Percentiles rank a stretch among this genome's conserved stretches.
Evolutionary conservation across 495 filamentous ascomycete species (phyloP).

Genomic region (Saxispiralis lemnorum): DNA sequence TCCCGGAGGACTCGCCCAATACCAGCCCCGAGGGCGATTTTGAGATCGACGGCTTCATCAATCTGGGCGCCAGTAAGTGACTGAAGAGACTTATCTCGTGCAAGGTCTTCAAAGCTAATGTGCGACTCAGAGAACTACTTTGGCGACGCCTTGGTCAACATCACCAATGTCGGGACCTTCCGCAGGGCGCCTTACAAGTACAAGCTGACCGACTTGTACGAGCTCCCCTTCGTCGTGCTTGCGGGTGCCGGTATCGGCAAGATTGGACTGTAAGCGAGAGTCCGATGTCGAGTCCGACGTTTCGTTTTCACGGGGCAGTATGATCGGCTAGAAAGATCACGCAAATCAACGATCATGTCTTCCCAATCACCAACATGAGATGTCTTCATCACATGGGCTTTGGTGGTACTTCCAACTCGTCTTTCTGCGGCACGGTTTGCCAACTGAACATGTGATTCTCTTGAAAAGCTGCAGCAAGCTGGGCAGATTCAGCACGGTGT

Average conservation of each 20-base stretch:
- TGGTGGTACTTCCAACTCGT: too few species aligned
- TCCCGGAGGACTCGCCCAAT: slow-evolving; percentile 28
- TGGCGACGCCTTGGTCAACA: slow-evolving; percentile 23
- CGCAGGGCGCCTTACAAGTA: slow-evolving; percentile 27
- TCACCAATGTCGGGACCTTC: slow-evolving; percentile 28
- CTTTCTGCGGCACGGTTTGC: too few species aligned
- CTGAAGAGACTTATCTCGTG: background rate
- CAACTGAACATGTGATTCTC: too few species aligned
- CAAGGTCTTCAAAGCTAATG: background rate
- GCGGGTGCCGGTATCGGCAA: slow-evolving; percentile 26
- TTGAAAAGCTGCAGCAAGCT: too few species aligned
- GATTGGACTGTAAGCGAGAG: slow-evolving; percentile 18
- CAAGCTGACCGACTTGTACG: slow-evolving; percentile 19
- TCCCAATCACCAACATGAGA: too few species aligned
- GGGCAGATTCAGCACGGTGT: too few species aligned
- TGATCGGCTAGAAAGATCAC: too few species aligned
- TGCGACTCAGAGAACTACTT: slow-evolving; percentile 26
- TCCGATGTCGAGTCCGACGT: too few species aligned
- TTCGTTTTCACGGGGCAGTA: too few species aligned
- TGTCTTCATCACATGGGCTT: too few species aligned
- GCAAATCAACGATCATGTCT: too few species aligned
- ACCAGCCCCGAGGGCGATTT: slow-evolving; percentile 24
- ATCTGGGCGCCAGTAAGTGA: slow-evolving; percentile 26
- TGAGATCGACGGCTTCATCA: slow-evolving; percentile 28
- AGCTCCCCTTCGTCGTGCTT: slow-evolving; percentile 23